Percentiles rank a stretch among this genome's conserved stretches.
These are phyloP conservation scores for Hypoxylon sp. DNA, from an alignment of 2,329 filamentous ascomycete genomes.

Conservation along the genomic window DNA sequence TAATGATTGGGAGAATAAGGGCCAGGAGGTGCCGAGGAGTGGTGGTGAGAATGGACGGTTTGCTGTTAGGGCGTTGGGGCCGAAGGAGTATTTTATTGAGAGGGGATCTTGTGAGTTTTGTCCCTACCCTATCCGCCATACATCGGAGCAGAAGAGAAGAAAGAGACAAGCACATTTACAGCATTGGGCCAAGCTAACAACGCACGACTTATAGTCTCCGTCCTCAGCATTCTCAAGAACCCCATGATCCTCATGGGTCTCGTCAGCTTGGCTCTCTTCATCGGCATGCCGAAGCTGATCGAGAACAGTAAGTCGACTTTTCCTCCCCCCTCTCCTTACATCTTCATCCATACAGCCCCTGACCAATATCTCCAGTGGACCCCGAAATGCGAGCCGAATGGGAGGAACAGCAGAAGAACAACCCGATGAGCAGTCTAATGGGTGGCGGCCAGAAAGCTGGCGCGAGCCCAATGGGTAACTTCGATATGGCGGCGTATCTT, in stretches of 20 bases:
- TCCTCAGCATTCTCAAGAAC: slow-evolving; percentile 88
- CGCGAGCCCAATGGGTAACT: slow-evolving; percentile 65
- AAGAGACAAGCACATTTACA: not conserved
- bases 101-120: slow-evolving; percentile 77
- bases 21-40: slow-evolving; percentile 69
- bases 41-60: slow-evolving; percentile 57
- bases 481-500: slow-evolving; percentile 74
- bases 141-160: slow-evolving; percentile 2
- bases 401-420: slow-evolving; percentile 86
- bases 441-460: slow-evolving; percentile 55
- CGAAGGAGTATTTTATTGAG: slow-evolving; percentile 82
- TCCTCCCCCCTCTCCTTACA: not conserved
- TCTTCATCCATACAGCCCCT: not conserved
- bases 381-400: slow-evolving; percentile 95
- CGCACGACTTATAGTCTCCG: slow-evolving; percentile 69
- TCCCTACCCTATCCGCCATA: slow-evolving; percentile 7
- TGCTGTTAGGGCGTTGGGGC: slow-evolving; percentile 71
- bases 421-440: slow-evolving; percentile 72
- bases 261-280: slow-evolving; percentile 83
- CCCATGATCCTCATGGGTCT: slow-evolving; percentile 96
- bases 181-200: slow-evolving; percentile 33
- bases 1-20: slow-evolving; percentile 90
- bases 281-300: slow-evolving; percentile 95
- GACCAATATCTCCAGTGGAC: slow-evolving; percentile 77
- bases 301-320: slow-evolving; percentile 82